Evolutionary conservation across 2,329 filamentous ascomycete genomes (phyloP).

Genomic region (Coniochaeta prunicola): DNA sequence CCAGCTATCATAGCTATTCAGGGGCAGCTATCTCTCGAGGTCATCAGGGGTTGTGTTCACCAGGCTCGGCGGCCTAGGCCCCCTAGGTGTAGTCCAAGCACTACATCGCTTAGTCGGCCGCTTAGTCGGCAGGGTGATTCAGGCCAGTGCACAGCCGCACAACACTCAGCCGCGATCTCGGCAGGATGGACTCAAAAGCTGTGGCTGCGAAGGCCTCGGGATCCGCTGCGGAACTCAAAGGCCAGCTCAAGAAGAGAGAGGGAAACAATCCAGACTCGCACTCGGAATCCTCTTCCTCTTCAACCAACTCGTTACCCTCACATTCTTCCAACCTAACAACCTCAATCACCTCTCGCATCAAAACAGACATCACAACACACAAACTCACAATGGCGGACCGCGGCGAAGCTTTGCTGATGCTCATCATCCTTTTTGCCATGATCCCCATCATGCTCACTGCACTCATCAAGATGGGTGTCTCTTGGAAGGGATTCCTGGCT

Average conservation of each 20-base stretch:
- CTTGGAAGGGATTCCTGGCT: neutral
- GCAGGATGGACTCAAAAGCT: neutral
- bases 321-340: neutral
- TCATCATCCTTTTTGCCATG: neutral
- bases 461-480: neutral
- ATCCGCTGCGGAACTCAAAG: neutral
- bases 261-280: neutral
- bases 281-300: neutral
- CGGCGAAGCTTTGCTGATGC: neutral
- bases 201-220: neutral
- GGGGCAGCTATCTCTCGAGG: neutral
- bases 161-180: neutral
- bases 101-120: neutral
- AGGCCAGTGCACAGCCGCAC: neutral
- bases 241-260: neutral
- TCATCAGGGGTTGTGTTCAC: neutral
- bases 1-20: no score
- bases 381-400: neutral
- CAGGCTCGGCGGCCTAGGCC: neutral
- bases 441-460: neutral
- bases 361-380: neutral
- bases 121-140: neutral
- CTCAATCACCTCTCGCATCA: neutral
- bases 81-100: neutral
- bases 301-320: neutral